Evolutionary conservation across 2,329 filamentous ascomycete genomes (phyloP).

Genomic region (Paracorniculantispora psalliotae): DNA sequence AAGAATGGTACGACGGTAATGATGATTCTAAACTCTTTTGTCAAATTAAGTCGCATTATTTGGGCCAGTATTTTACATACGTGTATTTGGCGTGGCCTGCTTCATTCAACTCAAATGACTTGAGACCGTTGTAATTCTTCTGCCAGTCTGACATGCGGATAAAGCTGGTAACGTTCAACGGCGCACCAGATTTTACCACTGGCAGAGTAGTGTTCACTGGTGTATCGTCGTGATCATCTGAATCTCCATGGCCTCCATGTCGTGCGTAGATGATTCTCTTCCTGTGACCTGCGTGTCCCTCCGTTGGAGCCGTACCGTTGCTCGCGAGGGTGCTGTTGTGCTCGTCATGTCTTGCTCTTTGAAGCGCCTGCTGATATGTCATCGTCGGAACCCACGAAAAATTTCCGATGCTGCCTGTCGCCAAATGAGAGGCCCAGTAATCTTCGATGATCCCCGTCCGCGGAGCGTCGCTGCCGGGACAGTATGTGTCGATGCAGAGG

Average conservation of each 20-base stretch:
- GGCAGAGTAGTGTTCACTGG: constrained; percentile 20
- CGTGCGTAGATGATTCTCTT: constrained; percentile 7
- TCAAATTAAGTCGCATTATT: neutral
- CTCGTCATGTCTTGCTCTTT: constrained; percentile 21
- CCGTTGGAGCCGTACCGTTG: neutral
- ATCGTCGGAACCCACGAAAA: constrained; percentile 21
- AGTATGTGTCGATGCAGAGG: constrained; percentile 30
- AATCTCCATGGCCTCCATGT: constrained; percentile 13
- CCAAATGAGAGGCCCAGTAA: constrained; percentile 27
- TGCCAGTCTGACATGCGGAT: constrained; percentile 26
- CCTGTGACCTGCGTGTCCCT: neutral
- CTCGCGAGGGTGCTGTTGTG: neutral
- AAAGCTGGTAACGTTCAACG: constrained; percentile 30
- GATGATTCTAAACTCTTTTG: constrained; percentile 14
- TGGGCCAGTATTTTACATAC: constrained; percentile 8
- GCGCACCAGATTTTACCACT: constrained; percentile 19
- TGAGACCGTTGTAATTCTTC: constrained; percentile 45
- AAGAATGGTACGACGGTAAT: constrained; percentile 27
- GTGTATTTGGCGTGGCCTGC: constrained; percentile 22
- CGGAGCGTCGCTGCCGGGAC: constrained; percentile 20
- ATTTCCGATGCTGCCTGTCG: constrained; percentile 23
- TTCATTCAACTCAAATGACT: constrained; percentile 46
- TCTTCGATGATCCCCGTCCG: constrained; percentile 18
- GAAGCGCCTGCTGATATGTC: constrained; percentile 25
- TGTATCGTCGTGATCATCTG: constrained; percentile 8